A percentile compares a stretch with the other conserved stretches of the same genome.
phyloP scores from a whole-genome alignment of 371 early-diverging fungal species.

The Actinomortierella wolfii region DNA sequence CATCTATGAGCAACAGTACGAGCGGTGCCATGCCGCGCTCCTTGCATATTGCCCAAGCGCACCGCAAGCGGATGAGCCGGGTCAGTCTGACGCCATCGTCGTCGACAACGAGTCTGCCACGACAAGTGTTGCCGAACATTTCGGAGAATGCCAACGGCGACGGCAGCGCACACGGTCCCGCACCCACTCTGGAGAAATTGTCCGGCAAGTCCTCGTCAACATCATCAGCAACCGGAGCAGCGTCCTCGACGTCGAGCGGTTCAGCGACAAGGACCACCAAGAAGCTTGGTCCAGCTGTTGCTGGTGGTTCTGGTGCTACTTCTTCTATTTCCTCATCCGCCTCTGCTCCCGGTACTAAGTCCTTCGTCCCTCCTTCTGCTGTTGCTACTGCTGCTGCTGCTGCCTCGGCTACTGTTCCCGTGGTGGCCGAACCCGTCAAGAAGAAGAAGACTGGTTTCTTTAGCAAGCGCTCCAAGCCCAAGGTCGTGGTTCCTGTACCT shows the following conservation, averaged over 20 bases:
- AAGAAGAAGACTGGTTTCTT: conserved; percentile 20
- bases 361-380: no score
- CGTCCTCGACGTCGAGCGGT: conserved; percentile 11
- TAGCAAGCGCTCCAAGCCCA: conserved; percentile 25
- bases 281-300: conserved; percentile 2
- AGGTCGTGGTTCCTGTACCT: no score
- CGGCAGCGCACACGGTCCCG: conserved; percentile 4
- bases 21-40: no score
- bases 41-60: no score
- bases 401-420: no score
- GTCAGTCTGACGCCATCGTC: not conserved
- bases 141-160: conserved; percentile 13
- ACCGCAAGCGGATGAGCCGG: no score
- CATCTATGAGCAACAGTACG: no score
- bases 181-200: conserved; percentile 26
- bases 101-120: not conserved
- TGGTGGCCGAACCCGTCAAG: no score
- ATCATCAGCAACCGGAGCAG: conserved; percentile 25
- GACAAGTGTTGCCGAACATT: conserved; percentile 3
- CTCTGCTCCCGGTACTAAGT: no score
- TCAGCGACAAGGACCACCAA: conserved; percentile 12
- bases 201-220: conserved; percentile 21
- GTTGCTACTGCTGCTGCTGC: no score
- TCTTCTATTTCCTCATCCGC: no score
- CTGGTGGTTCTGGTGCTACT: no score